Evolutionary conservation across 768 basidiomycete genomes (phyloP), one percentile per base, ranked within the genome.

Genomic region (Pleurotus pulmonarius): DNA sequence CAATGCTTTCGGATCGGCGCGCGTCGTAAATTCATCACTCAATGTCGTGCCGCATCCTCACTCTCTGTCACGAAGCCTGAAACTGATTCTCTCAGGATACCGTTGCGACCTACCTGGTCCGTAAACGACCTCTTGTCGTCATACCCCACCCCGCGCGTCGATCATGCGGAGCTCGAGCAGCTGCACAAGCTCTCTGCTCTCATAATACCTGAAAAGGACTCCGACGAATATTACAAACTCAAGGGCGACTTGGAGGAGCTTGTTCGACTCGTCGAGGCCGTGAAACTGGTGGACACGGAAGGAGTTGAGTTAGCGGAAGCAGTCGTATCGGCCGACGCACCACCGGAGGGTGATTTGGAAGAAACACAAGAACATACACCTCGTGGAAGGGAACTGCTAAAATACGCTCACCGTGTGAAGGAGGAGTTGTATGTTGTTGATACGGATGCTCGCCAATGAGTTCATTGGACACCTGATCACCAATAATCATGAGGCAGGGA

Each of bases 201-300:
- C 44, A 65, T 79, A 24, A 83, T 89, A 1, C 92, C 90, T 1
- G 66, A 73, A 46, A 75, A 82, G 57, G 82, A 79, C 38, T 82
- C 88, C 0, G 64, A 67, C 4, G 80, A 84, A 57, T 79, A 86
- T 60, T 62, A 65, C 2, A 65, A 68, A 16, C 70, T 88, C 43
- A 86, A 82, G 58, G 58, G 61, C 41, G 84, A 89, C 59, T 69
- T 94, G 59, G 86, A 87, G 60, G 85, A 86, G 53, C 79, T 94
- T 49, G 74, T 92, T 56, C 81, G 77, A 59, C 75, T 94, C 8
- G 91, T 94, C 12, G 90, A 93, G 64, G 91, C 91, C 3, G 90
- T 92, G 52, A 88, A 82, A 67, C 67, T 88, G 22, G 83, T 87
- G 44, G 70, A 75, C 63, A 75, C 78, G 11, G 56, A 65, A 5